Base-by-base conservation (phyloP, 2,329 filamentous ascomycete species). In the Alternaria triticimaculans region DNA sequence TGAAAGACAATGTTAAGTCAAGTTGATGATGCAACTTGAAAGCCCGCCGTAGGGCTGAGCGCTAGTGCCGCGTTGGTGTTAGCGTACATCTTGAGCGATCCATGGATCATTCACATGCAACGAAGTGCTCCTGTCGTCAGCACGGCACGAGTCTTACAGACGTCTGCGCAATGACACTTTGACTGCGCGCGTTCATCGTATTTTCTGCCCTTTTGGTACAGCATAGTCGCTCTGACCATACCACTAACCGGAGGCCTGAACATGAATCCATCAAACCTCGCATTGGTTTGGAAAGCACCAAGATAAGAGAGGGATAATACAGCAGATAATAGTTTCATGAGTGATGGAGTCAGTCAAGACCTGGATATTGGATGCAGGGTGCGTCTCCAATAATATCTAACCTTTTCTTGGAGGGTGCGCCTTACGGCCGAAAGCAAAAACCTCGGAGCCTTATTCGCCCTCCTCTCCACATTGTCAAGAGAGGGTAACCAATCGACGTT, bases 1-100 rank as follows among this genome's bases (percentile, higher is more conserved):
- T 43, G 44, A 44, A 37, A 44, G 44, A 33, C 28, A 50, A 54
- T 37, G 6, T 18, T n/a, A 45, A 60, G 37, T 50, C 48, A 51
- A 49, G 26, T 65, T 61, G 56, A 58, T 67, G 66, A 65, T 68
- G 64, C 66, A 65, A 63, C 49, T 30, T 20, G 26, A 8, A 43
- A 41, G 23, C 20, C 51, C 28, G 18, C 30, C 7, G 51, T 57
- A 63, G 55, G 65, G 58, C 62, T 60, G 60, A 51, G 12, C 43
- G 58, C 55, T 62, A 64, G 58, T n/a, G 25, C 46, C 21, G 9
- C 45, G 41, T 46, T 41, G 8, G 28, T 23, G 7, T 21, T 60
- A 63, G 44, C 11, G 5, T 41, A 14, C 12, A 30, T 48, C 28
- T 51, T 23, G 3, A 15, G 48, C 48, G 11, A 51, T 26, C 25